These are phyloP conservation scores for Diddensiella santjacobensis DNA, from an alignment of 805 yeast genomes.

Conservation along the genomic window DNA sequence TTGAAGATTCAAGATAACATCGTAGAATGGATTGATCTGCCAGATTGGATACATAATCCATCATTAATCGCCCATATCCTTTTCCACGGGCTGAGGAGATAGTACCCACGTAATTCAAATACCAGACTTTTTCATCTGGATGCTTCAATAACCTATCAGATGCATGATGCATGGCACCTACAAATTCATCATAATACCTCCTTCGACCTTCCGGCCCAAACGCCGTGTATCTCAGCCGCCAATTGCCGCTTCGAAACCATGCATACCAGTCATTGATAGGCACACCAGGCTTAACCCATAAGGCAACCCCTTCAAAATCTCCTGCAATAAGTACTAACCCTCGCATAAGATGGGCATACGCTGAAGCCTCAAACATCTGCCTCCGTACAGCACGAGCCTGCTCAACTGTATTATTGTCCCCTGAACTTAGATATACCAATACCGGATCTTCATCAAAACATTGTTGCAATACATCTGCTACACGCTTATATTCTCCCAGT, in stretches of 20 bases:
- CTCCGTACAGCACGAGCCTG: conserved; percentile 42
- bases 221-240: conserved; percentile 38
- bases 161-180: conserved; percentile 37
- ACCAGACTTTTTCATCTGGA: conserved; percentile 46
- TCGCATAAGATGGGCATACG: conserved; percentile 47
- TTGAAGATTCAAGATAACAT: conserved; percentile 55
- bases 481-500: conserved; percentile 45
- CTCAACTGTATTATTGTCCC: conserved; percentile 35
- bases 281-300: conserved; percentile 33
- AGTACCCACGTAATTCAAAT: conserved; percentile 56
- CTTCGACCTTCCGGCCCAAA: conserved; percentile 43
- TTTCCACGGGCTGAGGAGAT: conserved; percentile 56
- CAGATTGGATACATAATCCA: conserved; percentile 48
- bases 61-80: conserved; percentile 51
- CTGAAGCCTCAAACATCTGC: conserved; percentile 51
- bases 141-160: not conserved
- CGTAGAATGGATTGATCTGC: conserved; percentile 35
- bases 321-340: conserved; percentile 51
- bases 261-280: conserved; percentile 26
- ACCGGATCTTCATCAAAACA: conserved; percentile 56
- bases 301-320: conserved; percentile 44
- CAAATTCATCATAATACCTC: conserved; percentile 49
- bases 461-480: conserved; percentile 50
- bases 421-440: conserved; percentile 46
- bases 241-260: conserved; percentile 25